phyloP scores from a whole-genome alignment of 129 eudicot genomes.

The Flaveria brownii region DNA sequence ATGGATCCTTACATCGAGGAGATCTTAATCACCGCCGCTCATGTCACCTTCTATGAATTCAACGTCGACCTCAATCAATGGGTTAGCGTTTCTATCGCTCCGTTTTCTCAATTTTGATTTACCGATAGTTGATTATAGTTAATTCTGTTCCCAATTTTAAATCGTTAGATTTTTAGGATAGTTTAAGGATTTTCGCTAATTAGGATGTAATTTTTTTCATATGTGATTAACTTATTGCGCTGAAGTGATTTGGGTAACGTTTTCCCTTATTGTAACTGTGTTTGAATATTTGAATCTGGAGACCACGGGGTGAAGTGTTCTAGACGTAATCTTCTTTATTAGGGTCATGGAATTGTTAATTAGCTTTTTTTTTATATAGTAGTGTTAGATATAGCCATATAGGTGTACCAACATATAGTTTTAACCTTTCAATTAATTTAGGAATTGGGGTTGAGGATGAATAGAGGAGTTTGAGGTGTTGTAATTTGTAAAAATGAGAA shows the following conservation, averaged over 20 bases:
- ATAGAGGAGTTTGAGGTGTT: slow-evolving; percentile 5
- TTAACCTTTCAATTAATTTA: neutral
- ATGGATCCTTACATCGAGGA: slow-evolving; percentile 81
- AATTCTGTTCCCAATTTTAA: neutral
- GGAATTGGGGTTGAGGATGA: neutral
- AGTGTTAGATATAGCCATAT: neutral
- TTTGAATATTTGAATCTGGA: neutral
- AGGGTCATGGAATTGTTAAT: neutral
- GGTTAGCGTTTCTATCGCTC: slow-evolving; percentile 35
- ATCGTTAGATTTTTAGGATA: neutral
- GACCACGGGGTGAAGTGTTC: neutral
- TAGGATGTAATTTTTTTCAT: neutral
- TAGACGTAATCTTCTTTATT: slow-evolving; percentile 13
- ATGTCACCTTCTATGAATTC: slow-evolving; percentile 79
- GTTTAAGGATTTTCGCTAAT: neutral
- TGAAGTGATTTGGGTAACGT: neutral
- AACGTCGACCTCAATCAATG: slow-evolving; percentile 73
- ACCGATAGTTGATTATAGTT: neutral
- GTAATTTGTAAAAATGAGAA: neutral
- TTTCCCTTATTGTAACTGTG: no score
- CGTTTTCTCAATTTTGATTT: neutral
- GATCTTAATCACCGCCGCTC: slow-evolving; percentile 84
- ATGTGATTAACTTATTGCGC: neutral
- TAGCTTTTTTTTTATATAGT: neutral
- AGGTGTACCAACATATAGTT: slow-evolving; percentile 14